Evolutionary conservation across 1,139 yeast genomes (phyloP).

Genomic region (Pichia inconspicua): DNA sequence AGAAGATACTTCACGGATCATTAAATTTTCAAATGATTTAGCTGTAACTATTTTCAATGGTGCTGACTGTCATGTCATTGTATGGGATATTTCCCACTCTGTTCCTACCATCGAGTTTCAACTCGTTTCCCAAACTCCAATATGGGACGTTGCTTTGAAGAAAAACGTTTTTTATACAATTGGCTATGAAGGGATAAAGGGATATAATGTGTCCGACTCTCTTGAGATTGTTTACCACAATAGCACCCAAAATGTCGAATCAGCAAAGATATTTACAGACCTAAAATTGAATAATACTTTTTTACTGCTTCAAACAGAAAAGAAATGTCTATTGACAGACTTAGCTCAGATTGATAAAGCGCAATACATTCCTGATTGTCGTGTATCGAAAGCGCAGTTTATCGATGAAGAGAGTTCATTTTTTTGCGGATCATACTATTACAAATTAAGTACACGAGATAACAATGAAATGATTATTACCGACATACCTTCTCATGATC

Average conservation of each 20-base stretch:
- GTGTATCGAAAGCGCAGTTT: background rate
- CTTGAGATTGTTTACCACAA: background rate
- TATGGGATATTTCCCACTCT: background rate
- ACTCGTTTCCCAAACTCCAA: background rate
- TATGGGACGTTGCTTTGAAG: background rate
- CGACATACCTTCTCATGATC: no score
- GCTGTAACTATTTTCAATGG: background rate
- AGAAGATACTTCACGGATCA: constrained; percentile 1
- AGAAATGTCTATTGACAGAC: background rate
- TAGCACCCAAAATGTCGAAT: background rate
- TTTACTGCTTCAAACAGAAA: background rate
- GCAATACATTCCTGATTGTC: background rate
- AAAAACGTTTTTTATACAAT: background rate
- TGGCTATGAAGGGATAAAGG: background rate
- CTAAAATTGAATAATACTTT: background rate
- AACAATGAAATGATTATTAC: background rate
- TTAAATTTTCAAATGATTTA: background rate
- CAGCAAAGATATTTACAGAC: background rate
- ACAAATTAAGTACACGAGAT: background rate
- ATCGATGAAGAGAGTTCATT: background rate
- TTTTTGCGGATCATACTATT: background rate
- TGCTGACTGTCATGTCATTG: background rate
- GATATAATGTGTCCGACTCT: background rate
- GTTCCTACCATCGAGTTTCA: background rate
- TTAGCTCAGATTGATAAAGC: background rate